Base-by-base conservation (phyloP, 23 red algal genomes). In the Cyanidiococcus yangmingshanensis region DNA sequence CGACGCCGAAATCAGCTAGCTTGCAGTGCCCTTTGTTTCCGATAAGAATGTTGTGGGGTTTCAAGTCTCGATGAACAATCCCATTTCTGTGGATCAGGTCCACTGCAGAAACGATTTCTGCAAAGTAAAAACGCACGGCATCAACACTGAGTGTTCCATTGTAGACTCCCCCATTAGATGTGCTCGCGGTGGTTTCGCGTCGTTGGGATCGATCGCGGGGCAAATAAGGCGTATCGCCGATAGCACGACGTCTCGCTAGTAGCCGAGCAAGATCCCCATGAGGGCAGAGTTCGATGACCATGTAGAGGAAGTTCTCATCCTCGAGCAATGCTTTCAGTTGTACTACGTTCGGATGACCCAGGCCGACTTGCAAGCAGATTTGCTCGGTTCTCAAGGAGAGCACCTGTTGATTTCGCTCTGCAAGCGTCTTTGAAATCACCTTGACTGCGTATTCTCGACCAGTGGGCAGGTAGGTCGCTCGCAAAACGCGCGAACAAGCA, bases 51-150 rank as follows among this genome's bases (percentile, higher is more conserved):
- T 98, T 98, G 59, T 98, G 87, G 0, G 94, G 94, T 59, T 98
- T 98, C 76, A 98, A 85, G 45, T 98, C 94, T 25, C 94, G 87
- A 80, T 98, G 94, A 21, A 98, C 90, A 57, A 92, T 87, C 17
- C 94, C 94, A 0, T 78, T 77, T 30, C 77, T 34, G 50, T 98
- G 94, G 45, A 98, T 59, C 31, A 82, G 80, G 67, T 91, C 88
- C 38, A 98, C 85, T 24, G 94, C 94, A 16, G 86, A 79, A 7
- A 87, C 86, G 18, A 98, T 67, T 77, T 98, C 94, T 1, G 94
- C 94, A 75, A 89, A 83, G 54, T 98, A 98, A 36, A 98, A 98
- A 25, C 85, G 80, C 18, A 82, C 89, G 57, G 76, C 82, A n/a
- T 89, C 80, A 37, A 90, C 83, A 26, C 84, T 79, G 18, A 98